A percentile compares a stretch with the other conserved stretches of the same genome.
phyloP scores from a whole-genome alignment of 2,329 filamentous ascomycete species.

The Monilinia aucupariae region DNA sequence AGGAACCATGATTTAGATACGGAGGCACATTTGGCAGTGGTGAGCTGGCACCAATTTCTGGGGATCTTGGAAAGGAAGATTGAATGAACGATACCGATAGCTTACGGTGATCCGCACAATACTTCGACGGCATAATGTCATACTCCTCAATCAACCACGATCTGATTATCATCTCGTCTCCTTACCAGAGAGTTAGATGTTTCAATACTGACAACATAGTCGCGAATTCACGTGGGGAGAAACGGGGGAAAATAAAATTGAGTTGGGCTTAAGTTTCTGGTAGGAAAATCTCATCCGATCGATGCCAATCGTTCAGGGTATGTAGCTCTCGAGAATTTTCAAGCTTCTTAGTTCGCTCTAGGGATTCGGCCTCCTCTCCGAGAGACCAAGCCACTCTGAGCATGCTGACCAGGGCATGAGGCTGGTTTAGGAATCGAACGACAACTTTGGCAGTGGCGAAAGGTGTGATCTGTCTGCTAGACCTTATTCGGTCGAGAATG shows the following conservation, averaged over 20 bases:
- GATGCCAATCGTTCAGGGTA: not conserved
- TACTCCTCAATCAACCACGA: slow-evolving; percentile 1
- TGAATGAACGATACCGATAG: slow-evolving; percentile 11
- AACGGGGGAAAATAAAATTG: slow-evolving; percentile 9
- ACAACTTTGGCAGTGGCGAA: slow-evolving; percentile 4
- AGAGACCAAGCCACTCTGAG: slow-evolving; percentile 3
- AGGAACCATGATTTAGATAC: slow-evolving; percentile 4
- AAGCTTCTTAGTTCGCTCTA: not conserved
- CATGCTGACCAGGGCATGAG: not conserved
- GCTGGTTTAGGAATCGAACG: slow-evolving; percentile 7
- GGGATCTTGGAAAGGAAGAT: slow-evolving; percentile 5
- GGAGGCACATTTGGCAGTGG: slow-evolving; percentile 1
- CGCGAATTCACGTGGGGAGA: not conserved
- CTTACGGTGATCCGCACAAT: slow-evolving; percentile 8
- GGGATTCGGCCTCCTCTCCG: slow-evolving; percentile 12
- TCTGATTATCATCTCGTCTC: not conserved
- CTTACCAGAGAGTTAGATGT: not conserved
- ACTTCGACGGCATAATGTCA: slow-evolving; percentile 5
- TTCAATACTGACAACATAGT: not conserved
- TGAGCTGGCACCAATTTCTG: slow-evolving; percentile 2
- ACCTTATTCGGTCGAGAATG: not conserved
- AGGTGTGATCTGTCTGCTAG: not conserved
- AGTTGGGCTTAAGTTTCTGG: not conserved
- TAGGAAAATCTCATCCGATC: slow-evolving; percentile 3
- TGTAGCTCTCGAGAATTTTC: not conserved